A percentile compares a stretch with the other conserved stretches of the same genome.
Conservation (phyloP, 495 filamentous ascomycete genomes). For the Opeltia flavorubescens region DNA sequence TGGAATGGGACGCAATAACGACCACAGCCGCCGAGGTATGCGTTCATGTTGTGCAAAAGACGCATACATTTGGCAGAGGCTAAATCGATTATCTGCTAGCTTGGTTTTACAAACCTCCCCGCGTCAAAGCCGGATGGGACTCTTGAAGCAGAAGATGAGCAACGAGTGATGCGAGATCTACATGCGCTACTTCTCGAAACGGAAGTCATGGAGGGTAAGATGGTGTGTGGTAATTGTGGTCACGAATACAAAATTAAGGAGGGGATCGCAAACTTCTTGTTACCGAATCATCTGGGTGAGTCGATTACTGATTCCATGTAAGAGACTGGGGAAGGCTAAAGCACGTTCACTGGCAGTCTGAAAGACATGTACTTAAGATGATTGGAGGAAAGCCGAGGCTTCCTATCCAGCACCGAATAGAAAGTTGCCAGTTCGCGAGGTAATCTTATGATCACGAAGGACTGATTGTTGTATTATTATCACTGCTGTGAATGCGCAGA, state of each 20-base stretch:
- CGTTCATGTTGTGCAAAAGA: conserved; percentile 9
- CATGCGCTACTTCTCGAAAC: conserved; percentile 82
- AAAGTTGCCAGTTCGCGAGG: no score
- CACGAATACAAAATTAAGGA: conserved; percentile 88
- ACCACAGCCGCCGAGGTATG: conserved; percentile 66
- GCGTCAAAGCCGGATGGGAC: conserved; percentile 15
- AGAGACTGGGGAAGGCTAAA: no score
- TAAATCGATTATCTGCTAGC: no score
- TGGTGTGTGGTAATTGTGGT: conserved; percentile 82
- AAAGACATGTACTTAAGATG: no score
- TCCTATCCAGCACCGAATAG: no score
- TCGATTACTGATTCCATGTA: neutral
- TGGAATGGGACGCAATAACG: conserved; percentile 75
- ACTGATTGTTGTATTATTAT: no score
- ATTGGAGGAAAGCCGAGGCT: no score
- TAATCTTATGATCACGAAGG: no score
- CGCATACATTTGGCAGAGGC: neutral
- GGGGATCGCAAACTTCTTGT: conserved; percentile 89
- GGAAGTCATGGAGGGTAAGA: conserved; percentile 67
- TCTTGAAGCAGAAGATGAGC: conserved; percentile 40
- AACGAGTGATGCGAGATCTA: conserved; percentile 57
- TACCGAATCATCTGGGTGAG: conserved; percentile 79
- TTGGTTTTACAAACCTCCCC: conserved; percentile 71
- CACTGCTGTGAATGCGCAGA: no score
- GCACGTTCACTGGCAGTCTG: no score